phyloP scores from a whole-genome alignment of 495 filamentous ascomycete genomes.

The Tuber indicum region DNA sequence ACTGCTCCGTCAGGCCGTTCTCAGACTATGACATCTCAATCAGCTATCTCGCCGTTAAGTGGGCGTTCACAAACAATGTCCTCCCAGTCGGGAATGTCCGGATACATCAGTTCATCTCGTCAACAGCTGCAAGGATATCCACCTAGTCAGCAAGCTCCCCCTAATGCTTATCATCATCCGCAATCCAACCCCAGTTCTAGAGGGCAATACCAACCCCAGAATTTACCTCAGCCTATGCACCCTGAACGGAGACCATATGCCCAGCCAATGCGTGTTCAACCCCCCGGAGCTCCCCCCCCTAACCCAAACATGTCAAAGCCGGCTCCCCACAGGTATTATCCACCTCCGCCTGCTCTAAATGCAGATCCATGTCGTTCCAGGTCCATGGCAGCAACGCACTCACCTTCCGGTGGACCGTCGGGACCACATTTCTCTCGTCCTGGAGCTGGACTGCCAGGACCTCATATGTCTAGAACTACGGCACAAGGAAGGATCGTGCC shows the following conservation, averaged over 20 bases:
- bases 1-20: constrained; percentile 77
- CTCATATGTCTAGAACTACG: constrained; percentile 64
- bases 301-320: constrained; percentile 44
- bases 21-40: constrained; percentile 73
- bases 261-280: constrained; percentile 42
- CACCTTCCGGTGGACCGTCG: constrained; percentile 23
- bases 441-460: constrained; percentile 31
- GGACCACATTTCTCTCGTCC: constrained; percentile 45
- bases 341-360: constrained; percentile 64
- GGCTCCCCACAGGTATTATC: constrained; percentile 53
- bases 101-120: constrained; percentile 20
- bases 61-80: constrained; percentile 66
- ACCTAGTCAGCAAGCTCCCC: constrained; percentile 44
- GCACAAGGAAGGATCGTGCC: constrained; percentile 85
- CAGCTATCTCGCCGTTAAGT: constrained; percentile 48
- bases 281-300: constrained; percentile 43
- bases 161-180: constrained; percentile 44
- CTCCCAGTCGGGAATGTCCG: constrained; percentile 25
- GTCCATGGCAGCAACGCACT: constrained; percentile 61
- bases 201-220: constrained; percentile 57
- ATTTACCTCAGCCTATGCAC: constrained; percentile 57
- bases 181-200: constrained; percentile 44
- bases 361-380: constrained; percentile 80
- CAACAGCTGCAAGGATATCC: constrained; percentile 42
- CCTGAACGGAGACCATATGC: constrained; percentile 54